These are phyloP conservation scores for Letharia lupina DNA, from an alignment of 495 filamentous ascomycete species.

Conservation along the genomic window DNA sequence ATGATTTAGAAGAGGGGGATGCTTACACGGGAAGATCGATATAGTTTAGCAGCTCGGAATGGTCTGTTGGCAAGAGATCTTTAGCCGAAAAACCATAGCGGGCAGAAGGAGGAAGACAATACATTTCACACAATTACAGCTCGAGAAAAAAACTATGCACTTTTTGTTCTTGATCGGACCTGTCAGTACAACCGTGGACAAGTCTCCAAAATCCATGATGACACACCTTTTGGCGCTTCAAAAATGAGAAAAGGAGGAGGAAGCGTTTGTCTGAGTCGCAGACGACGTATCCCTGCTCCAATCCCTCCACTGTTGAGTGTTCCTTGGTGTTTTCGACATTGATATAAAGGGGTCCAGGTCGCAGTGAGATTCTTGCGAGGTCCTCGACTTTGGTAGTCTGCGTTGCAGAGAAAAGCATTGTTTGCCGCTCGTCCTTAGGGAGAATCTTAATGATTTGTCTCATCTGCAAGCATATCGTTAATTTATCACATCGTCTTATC, in stretches of 20 bases:
- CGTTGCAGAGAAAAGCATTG: constrained; percentile 94
- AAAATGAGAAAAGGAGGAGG: constrained; percentile 87
- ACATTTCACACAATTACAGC: constrained; percentile 79
- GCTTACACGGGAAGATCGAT: constrained; percentile 78
- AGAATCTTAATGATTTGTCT: constrained; percentile 93
- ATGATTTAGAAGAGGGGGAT: neutral
- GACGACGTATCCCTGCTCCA: constrained; percentile 92
- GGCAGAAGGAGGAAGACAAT: neutral
- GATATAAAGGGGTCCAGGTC: constrained; percentile 89
- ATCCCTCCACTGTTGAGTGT: constrained; percentile 77
- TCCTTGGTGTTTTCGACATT: constrained; percentile 78
- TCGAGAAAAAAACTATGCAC: constrained; percentile 93
- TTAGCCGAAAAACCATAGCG: constrained; percentile 26
- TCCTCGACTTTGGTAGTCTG: constrained; percentile 99
- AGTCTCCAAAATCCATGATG: neutral
- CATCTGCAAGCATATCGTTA: constrained; percentile 40
- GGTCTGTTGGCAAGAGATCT: constrained; percentile 8
- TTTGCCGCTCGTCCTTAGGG: constrained; percentile 81
- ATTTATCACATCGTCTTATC: neutral
- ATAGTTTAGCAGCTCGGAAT: constrained; percentile 80
- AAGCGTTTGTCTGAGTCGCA: constrained; percentile 92
- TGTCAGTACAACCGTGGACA: neutral
- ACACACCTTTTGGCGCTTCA: constrained; percentile 50
- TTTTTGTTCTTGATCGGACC: constrained; percentile 71
- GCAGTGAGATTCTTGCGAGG: constrained; percentile 83